These are phyloP conservation scores for Ceratobasidium sp. DNA, from an alignment of 1,284 basidiomycete species.

Conservation along the genomic window DNA sequence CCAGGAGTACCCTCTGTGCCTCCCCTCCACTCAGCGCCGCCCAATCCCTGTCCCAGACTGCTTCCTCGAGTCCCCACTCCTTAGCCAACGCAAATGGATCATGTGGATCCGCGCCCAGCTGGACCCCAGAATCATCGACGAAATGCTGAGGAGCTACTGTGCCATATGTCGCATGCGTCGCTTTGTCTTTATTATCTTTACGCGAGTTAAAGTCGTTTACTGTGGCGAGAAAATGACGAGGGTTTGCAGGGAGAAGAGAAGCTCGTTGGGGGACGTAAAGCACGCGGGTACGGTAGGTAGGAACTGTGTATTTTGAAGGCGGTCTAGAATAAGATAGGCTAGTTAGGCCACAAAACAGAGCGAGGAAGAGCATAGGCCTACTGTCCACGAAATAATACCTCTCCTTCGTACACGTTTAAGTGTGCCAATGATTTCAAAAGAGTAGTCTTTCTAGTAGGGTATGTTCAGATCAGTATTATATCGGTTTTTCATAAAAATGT, in stretches of 20 bases:
- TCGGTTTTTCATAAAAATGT: neutral
- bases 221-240: conserved; percentile 74
- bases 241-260: conserved; percentile 83
- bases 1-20: conserved; percentile 82
- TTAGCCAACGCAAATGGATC: conserved; percentile 70
- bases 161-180: neutral
- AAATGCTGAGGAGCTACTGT: conserved; percentile 29
- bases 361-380: conserved; percentile 56
- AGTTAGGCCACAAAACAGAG: neutral
- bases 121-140: conserved; percentile 47
- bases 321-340: neutral
- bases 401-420: conserved; percentile 77
- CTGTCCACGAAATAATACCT: conserved; percentile 75
- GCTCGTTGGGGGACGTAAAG: conserved; percentile 89
- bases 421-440: conserved; percentile 86
- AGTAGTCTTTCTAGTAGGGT: conserved; percentile 75
- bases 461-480: conserved; percentile 33
- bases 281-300: conserved; percentile 79
- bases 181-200: conserved; percentile 47
- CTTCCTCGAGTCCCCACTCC: conserved; percentile 74
- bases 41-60: conserved; percentile 84
- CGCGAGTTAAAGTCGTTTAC: conserved; percentile 72
- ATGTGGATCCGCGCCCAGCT: conserved; percentile 55
- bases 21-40: conserved; percentile 84
- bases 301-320: conserved; percentile 59